phyloP scores from a whole-genome alignment of 305 asterid genomes.

The Fraxinus sp. region DNA sequence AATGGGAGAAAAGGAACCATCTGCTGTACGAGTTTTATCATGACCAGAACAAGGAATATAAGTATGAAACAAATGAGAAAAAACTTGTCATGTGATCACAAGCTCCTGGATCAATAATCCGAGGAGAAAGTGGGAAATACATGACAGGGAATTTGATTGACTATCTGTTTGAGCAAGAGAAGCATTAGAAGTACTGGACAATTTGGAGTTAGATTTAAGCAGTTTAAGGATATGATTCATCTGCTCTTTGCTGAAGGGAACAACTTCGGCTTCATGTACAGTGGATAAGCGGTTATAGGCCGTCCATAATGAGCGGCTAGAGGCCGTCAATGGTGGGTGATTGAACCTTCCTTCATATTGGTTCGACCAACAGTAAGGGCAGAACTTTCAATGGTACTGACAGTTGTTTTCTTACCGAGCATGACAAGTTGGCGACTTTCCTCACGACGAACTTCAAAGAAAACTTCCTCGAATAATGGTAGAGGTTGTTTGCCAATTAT shows the following conservation, averaged over 20 bases:
- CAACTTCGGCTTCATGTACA: neutral
- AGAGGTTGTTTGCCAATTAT: neutral
- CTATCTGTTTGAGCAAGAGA: conserved; percentile 13
- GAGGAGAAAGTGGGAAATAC: neutral
- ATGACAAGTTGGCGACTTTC: neutral
- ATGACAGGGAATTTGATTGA: neutral
- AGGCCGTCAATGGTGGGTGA: neutral
- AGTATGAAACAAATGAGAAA: neutral
- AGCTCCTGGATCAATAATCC: conserved; percentile 20
- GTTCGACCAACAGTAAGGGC: neutral
- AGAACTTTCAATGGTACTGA: neutral
- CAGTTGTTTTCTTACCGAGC: neutral
- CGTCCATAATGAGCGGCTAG: neutral
- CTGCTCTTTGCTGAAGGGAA: neutral
- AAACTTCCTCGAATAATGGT: neutral
- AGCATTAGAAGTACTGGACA: neutral
- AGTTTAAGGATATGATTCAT: neutral
- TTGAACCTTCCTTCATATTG: neutral
- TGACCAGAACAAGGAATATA: neutral
- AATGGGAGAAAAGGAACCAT: conserved; percentile 2
- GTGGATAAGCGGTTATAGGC: neutral
- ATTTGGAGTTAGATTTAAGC: neutral
- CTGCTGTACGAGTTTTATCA: neutral
- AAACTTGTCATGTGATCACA: conserved; percentile 1
- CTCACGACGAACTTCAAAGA: neutral